These are phyloP conservation scores for Boletus insuetus DNA, from an alignment of 768 basidiomycete species.

Conservation along the genomic window DNA sequence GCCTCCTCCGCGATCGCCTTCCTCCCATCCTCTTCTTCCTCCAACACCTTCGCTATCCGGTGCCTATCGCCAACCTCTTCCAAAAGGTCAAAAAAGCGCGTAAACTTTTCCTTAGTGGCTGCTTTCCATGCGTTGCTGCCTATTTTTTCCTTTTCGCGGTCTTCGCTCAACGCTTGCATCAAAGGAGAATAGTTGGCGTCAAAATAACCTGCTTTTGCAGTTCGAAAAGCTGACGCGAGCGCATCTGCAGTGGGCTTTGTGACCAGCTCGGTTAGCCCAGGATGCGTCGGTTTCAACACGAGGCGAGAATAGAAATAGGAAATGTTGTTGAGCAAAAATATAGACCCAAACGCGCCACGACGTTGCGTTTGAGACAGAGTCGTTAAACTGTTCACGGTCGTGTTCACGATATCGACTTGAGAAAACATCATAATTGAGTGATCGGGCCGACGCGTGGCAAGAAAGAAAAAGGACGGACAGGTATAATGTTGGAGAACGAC, in stretches of 20 bases:
- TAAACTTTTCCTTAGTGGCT: conserved; percentile 79
- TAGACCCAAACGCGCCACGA: conserved; percentile 65
- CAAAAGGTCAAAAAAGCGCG: conserved; percentile 74
- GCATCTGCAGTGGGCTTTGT: conserved; percentile 60
- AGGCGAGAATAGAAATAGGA: conserved; percentile 64
- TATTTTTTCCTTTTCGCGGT: conserved; percentile 44
- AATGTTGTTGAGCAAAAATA: conserved; percentile 80
- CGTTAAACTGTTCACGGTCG: conserved; percentile 56
- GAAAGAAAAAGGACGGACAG: conserved; percentile 43
- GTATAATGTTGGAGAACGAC: conserved; percentile 72
- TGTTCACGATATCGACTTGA: conserved; percentile 75
- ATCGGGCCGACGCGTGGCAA: neutral
- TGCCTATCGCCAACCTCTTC: conserved; percentile 82
- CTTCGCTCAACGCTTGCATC: conserved; percentile 57
- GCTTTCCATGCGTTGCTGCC: conserved; percentile 46
- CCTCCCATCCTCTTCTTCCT: conserved; percentile 63
- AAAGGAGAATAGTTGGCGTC: conserved; percentile 80
- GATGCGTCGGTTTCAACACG: conserved; percentile 48
- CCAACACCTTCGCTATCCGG: conserved; percentile 61
- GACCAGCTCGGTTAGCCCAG: conserved; percentile 48
- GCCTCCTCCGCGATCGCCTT: conserved; percentile 68
- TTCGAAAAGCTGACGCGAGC: conserved; percentile 70
- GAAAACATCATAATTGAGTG: neutral
- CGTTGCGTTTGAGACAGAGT: conserved; percentile 59
- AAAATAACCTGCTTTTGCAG: conserved; percentile 81